Evolutionary conservation across 768 basidiomycete genomes (phyloP).

Genomic region (Boletus subcaerulescens): DNA sequence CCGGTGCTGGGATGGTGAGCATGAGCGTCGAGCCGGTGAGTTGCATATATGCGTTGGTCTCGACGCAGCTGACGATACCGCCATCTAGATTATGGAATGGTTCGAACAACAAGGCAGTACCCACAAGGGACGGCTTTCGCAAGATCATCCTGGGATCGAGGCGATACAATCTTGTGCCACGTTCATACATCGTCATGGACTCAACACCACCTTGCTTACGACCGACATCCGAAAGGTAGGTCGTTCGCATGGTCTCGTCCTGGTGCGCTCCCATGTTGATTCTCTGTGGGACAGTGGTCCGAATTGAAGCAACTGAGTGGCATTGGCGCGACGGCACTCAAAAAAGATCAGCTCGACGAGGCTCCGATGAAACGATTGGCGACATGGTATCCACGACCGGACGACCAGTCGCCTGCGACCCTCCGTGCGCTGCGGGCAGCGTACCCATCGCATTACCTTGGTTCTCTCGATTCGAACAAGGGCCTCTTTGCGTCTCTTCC

Average conservation of each 20-base stretch:
- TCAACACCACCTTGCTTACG: conserved; percentile 42
- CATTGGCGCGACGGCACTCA: conserved; percentile 43
- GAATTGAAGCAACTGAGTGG: conserved; percentile 42
- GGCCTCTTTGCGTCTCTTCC: conserved; percentile 39
- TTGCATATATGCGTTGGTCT: neutral
- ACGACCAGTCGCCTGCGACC: conserved; percentile 28
- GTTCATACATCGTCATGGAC: conserved; percentile 40
- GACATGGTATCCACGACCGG: conserved; percentile 28
- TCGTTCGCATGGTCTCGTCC: neutral
- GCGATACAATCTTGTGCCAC: conserved; percentile 43
- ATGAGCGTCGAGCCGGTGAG: conserved; percentile 51
- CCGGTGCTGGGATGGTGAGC: conserved; percentile 46
- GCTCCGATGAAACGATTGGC: conserved; percentile 30
- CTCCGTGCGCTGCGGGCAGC: conserved; percentile 38
- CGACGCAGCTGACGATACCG: conserved; percentile 1
- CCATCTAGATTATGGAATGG: conserved; percentile 39
- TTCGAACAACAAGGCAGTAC: conserved; percentile 35
- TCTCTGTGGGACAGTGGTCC: conserved; percentile 29
- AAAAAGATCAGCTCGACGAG: conserved; percentile 38
- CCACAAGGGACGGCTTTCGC: neutral
- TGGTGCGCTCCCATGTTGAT: neutral
- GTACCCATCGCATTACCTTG: conserved; percentile 38
- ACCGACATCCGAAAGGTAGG: conserved; percentile 42
- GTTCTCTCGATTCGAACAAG: conserved; percentile 10
- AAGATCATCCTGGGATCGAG: conserved; percentile 43